These are phyloP conservation scores for Coprinopsis strossmayeri DNA, from an alignment of 768 basidiomycete species.

Conservation along the genomic window DNA sequence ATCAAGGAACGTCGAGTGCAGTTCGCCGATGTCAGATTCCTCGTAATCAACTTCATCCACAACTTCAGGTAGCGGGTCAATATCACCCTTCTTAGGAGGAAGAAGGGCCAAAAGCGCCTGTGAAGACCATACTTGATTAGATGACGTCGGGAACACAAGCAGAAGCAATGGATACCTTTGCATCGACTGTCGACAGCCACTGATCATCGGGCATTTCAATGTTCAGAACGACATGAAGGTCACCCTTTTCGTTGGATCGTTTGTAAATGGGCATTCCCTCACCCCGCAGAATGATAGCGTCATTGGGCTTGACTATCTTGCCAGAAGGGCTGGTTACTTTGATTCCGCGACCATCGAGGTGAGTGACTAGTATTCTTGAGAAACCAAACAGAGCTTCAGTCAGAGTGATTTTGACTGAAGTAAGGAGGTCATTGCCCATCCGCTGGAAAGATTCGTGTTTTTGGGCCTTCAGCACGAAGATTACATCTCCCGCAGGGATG, in stretches of 20 bases:
- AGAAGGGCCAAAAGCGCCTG: slow-evolving; percentile 62
- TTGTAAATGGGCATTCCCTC: slow-evolving; percentile 90
- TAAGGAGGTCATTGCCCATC: slow-evolving; percentile 73
- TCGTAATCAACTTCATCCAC: slow-evolving; percentile 53
- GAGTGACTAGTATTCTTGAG: slow-evolving; percentile 81
- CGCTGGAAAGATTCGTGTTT: slow-evolving; percentile 81
- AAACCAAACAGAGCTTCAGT: slow-evolving; percentile 97
- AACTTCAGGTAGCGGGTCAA: slow-evolving; percentile 64
- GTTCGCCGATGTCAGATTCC: slow-evolving; percentile 36
- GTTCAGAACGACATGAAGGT: slow-evolving; percentile 75
- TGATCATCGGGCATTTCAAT: slow-evolving; percentile 83
- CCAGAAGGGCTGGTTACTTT: slow-evolving; percentile 67
- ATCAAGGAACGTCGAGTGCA: slow-evolving; percentile 83
- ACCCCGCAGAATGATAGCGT: slow-evolving; percentile 66
- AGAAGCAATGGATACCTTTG: slow-evolving; percentile 33
- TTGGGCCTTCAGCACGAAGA: slow-evolving; percentile 66
- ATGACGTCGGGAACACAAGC: neutral
- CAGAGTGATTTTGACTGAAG: slow-evolving; percentile 78
- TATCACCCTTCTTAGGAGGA: slow-evolving; percentile 70
- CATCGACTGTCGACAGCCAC: slow-evolving; percentile 68
- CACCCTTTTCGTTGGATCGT: slow-evolving; percentile 60
- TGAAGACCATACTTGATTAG: slow-evolving; percentile 3
- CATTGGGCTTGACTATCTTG: slow-evolving; percentile 68
- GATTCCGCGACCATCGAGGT: slow-evolving; percentile 91
- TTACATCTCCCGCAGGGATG: slow-evolving; percentile 82